Base-by-base conservation (phyloP, 2,329 filamentous ascomycete genomes). In the Phyllosticta paracitricarpa region DNA sequence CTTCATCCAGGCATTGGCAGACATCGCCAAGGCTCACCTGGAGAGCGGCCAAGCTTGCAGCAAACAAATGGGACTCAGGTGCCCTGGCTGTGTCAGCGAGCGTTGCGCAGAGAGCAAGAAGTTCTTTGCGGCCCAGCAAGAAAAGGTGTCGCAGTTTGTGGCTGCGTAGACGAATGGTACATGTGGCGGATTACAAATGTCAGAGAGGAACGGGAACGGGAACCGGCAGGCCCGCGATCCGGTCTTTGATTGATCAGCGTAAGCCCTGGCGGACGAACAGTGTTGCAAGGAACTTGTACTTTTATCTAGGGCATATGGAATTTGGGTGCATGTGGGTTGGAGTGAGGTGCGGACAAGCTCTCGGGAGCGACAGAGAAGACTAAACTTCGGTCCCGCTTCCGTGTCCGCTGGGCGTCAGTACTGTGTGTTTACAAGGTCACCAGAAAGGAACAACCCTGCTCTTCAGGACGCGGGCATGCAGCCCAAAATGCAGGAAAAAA, bases 11-110 rank as follows among this genome's bases (percentile, higher is more conserved):
- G 94, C 89, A 0, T 80, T 99, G 58, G 94, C 93, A 10, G 87
- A 96, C 70, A 84, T 99, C 67, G 94, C 92, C 7, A 88, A 89
- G 70, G 75, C 79, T 17, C 95, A 99, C 77, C 76, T 99, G 58
- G 79, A 85, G 58, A 86, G 84, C 64, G 88, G 88, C 4, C 73
- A 81, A 57, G 78, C 77, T n/a, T 93, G 89, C 72, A 95, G 89
- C 30, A 79, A 79, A 61, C 94, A 97, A 77, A 91, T 99, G 89
- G 85, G 85, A 8, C 77, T 99, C 67, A 85, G 94, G 68, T 99
- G 94, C 77, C 94, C 95, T 1, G 92, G 89, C 5, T 99, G 94
- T 77, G 92, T 85, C 75, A 97, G 89, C 71, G 90, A 95, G 69
- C 84, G 87, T 68, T 99, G 94, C 75, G 75, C 87, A 60, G 91